Percentiles rank a stretch among this genome's conserved stretches.
Conservation (phyloP, 352 stramenopile species). For the Lagenidium giganteum region DNA sequence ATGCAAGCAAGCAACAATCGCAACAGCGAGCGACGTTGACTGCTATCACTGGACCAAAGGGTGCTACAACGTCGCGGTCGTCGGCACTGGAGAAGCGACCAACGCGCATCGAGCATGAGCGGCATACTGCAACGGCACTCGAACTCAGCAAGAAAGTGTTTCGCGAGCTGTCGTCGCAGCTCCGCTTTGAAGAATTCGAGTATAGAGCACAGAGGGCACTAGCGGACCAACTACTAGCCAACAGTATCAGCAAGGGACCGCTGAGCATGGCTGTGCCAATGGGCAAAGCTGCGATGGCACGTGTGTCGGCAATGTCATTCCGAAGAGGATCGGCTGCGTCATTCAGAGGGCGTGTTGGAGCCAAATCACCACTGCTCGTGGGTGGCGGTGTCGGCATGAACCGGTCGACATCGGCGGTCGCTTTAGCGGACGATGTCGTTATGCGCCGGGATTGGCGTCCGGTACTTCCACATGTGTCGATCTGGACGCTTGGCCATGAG, state of each 20-base stretch:
- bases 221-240: too few relatives aligned
- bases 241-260: too few relatives aligned
- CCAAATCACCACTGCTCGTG: slow-evolving; percentile 1
- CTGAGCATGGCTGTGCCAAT: too few relatives aligned
- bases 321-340: neutral
- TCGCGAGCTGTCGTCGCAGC: slow-evolving; percentile 17
- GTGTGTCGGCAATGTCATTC: neutral
- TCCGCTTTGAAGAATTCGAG: slow-evolving; percentile 11
- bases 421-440: neutral
- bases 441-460: slow-evolving; percentile 13
- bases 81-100: too few relatives aligned
- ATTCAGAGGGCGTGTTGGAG: neutral
- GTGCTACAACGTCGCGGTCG: too few relatives aligned
- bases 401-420: neutral
- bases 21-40: too few relatives aligned
- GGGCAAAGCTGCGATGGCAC: neutral
- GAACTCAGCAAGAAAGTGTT: slow-evolving; percentile 6
- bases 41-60: too few relatives aligned
- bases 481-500: slow-evolving; percentile 15
- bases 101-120: too few relatives aligned
- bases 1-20: too few relatives aligned
- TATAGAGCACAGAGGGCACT: neutral
- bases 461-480: slow-evolving; percentile 19
- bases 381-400: neutral
- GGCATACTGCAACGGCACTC: too few relatives aligned